Evolutionary conservation across 306 rosid genomes (phyloP), one percentile per base, ranked within the genome.

Genomic region (Castanea crenata): DNA sequence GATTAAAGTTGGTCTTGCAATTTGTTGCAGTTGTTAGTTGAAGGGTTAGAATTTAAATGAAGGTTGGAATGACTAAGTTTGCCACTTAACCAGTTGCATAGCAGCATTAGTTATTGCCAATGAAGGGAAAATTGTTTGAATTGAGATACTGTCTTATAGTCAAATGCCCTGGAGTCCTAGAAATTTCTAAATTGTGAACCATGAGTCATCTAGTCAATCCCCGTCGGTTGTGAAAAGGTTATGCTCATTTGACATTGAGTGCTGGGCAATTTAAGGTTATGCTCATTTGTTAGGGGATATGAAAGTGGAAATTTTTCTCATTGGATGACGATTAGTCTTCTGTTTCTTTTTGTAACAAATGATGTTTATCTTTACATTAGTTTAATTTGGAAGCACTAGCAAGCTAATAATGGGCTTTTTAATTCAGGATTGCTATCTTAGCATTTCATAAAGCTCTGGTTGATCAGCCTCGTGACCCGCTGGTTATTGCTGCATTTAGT

Each of bases 371-470:
- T 6, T 20, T 65, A 7, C 1, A 32, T 14, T 9, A 7, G 2
- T 56, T 69, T 20, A 31, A 41, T 38, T 70, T 51, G 51, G 29
- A 12, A 71, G 38, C 32, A 41, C 34, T 56, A 70, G 51, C 46
- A 70, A 31, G n/a, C 38, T 82, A 63, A 19, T 72, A 62, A 41
- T 55, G 54, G 61, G 72, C 29, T 44, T 49, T 73, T 12, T 55
- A 68, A 68, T 70, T 69, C 80, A 85, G 88, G 85, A 78, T 85
- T 55, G 83, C 88, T n/a, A 64, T 85, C 65, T 81, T 85, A 41
- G 88, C 88, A 16, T 85, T 85, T 75, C 88, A 85, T 55, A 82
- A 78, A 80, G 86, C 88, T 55, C 83, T 85, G 59, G 79, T 46
- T 57, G 86, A 85, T 56, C 74, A 73, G 75, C 88, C 88, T 78